Evolutionary conservation across 495 filamentous ascomycete species (phyloP), one percentile per base, ranked within the genome.

Genomic region (Penicillium odoratum): DNA sequence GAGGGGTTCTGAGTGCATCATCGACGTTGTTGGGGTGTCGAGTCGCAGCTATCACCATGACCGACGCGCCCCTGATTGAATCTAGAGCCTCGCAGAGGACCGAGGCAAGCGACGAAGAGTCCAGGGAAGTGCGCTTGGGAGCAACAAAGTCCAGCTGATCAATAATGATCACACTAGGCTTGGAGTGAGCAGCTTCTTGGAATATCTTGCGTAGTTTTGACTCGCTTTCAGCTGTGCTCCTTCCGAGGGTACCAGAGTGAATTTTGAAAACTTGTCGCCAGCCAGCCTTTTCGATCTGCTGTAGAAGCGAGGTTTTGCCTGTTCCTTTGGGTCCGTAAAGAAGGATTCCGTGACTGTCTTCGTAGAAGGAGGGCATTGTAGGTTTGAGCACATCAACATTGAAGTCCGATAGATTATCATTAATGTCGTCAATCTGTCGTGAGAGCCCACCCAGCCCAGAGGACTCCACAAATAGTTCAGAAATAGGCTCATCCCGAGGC

Each of bases 291-390:
- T 82, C 79, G n/a, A 95, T 81, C 51, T 82, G 81, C 29, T 84
- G 66, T 3, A 96, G 71, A 13, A 96, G 74, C 56, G 87, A 74
- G 15, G 84, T 86, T 69, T 95, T 97, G 3, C 92, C 92, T 0
- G 88, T 94, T 57, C 94, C 88, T 62, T 89, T 85, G 50, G 89
- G 83, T 45, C 94, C 91, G 74, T 94, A 85, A 44, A 98, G 77
- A 57, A 96, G 74, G 48, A 94, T 82, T 31, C 85, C 81, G 40
- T 81, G 71, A 59, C 72, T 70, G 59, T 71, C 65, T 50, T 73
- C 72, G 51, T 74, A 79, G 53, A 68, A 78, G 36, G 61, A 52
- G 55, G 74, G 81, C 73, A 81, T 74, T 16, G 43, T 61, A n/a
- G 71, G 61, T 30, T 51, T 65, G 21, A 61, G 68, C 57, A 65